Conservation (phyloP, 371 early-diverging fungal species). For the Paraphysoderma sedebokerense region DNA sequence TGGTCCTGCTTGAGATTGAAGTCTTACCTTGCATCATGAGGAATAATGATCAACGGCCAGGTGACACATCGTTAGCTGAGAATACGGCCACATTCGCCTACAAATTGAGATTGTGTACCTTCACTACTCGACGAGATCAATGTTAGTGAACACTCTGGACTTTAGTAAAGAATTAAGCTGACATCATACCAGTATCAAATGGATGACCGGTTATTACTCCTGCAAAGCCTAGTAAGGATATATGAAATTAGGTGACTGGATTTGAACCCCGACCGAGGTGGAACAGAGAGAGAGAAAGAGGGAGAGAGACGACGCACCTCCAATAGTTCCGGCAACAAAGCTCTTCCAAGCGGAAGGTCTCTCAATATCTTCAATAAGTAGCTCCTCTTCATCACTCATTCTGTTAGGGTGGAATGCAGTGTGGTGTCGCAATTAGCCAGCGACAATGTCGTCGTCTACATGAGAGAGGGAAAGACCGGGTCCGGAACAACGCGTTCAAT, state of each 20-base stretch:
- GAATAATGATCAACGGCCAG: neutral
- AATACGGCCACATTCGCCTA: neutral
- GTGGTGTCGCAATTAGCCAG: too few relatives aligned
- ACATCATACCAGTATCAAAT: constrained; percentile 24
- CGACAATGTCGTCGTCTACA: too few relatives aligned
- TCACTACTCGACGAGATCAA: constrained; percentile 6
- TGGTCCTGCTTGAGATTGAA: constrained; percentile 29
- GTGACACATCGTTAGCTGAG: constrained; percentile 10
- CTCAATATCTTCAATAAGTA: too few relatives aligned
- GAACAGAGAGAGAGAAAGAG: neutral
- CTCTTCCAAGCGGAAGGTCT: too few relatives aligned
- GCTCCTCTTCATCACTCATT: too few relatives aligned
- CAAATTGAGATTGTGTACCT: neutral
- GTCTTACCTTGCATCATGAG: constrained; percentile 21
- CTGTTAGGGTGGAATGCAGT: too few relatives aligned
- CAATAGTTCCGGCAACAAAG: constrained; percentile 35
- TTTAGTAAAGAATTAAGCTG: neutral
- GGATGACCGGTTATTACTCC: constrained; percentile 46
- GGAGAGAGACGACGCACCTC: constrained; percentile 17
- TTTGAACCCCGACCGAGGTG: neutral
- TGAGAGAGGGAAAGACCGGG: too few relatives aligned
- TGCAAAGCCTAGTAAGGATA: constrained; percentile 24
- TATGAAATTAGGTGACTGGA: neutral
- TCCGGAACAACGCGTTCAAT: too few relatives aligned
- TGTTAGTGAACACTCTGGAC: constrained; percentile 9